Conservation (phyloP, 2,329 filamentous ascomycete species). For the Rosellinia necatrix region DNA sequence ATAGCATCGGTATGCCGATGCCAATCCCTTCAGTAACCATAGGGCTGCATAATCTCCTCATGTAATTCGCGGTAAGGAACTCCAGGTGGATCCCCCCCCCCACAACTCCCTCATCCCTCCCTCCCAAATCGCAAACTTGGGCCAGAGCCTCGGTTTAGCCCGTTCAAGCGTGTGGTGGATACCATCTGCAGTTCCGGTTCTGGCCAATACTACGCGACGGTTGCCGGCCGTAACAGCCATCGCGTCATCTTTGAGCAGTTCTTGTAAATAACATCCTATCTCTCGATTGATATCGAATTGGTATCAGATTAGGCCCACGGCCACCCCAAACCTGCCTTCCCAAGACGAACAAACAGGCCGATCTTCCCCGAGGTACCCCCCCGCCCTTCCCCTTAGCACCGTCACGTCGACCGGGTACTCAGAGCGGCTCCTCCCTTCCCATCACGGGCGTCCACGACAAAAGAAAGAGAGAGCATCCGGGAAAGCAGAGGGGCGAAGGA, state of each 20-base stretch:
- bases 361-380: not conserved
- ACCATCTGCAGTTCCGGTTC: not conserved
- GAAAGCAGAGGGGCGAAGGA: too few species aligned
- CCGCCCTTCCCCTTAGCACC: not conserved
- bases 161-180: conserved; percentile 6
- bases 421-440: not conserved
- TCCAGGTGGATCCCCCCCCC: too few species aligned
- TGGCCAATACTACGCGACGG: too few species aligned
- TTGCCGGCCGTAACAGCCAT: too few species aligned
- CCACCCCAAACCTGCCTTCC: not conserved
- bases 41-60: too few species aligned
- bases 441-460: not conserved
- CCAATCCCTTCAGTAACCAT: too few species aligned
- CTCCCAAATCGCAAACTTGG: not conserved
- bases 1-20: too few species aligned
- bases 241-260: too few species aligned
- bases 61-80: too few species aligned
- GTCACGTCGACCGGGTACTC: not conserved
- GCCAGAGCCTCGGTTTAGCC: conserved; percentile 16
- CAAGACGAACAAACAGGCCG: not conserved
- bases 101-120: not conserved
- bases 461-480: not conserved
- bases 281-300: too few species aligned
- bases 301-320: too few species aligned
- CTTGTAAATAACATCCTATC: too few species aligned